Conservation (phyloP, 2,329 filamentous ascomycete species). For the Domatiomyces catenatus region DNA sequence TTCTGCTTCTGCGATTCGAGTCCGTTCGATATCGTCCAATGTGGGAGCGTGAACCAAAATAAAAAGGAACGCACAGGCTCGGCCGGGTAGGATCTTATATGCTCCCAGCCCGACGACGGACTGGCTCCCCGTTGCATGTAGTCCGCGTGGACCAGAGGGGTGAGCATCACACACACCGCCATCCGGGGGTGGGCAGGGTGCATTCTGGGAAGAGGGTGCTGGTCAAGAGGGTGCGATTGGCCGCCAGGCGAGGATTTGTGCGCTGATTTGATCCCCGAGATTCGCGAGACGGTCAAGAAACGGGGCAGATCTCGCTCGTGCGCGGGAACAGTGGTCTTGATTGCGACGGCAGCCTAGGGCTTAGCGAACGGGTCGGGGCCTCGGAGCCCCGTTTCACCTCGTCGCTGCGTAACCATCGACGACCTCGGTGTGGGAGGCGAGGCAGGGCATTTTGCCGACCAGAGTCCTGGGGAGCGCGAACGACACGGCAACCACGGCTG, state of each 20-base stretch:
- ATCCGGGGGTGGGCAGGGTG: conserved; percentile 1
- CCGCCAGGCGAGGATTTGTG: not conserved
- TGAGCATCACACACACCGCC: not conserved
- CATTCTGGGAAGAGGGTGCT: conserved; percentile 8
- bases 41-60: conserved; percentile 4
- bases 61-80: conserved; percentile 6
- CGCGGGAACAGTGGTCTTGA: not conserved
- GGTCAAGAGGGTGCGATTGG: conserved; percentile 9
- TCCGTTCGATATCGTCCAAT: conserved; percentile 6
- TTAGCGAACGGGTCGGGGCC: conserved; percentile 1
- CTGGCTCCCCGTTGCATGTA: not conserved
- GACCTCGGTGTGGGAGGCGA: not conserved
- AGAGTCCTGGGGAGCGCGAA: not conserved
- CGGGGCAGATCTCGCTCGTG: not conserved
- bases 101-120: conserved; percentile 1
- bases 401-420: not conserved
- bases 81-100: conserved; percentile 5
- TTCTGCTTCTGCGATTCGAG: not conserved
- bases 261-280: conserved; percentile 8
- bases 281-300: conserved; percentile 1
- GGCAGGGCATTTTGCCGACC: conserved; percentile 1
- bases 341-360: not conserved
- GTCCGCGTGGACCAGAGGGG: conserved; percentile 1
- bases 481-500: too few relatives aligned
- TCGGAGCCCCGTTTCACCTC: not conserved